Base-by-base conservation (phyloP, 2,329 filamentous ascomycete species). In the Xylaria sp. region DNA sequence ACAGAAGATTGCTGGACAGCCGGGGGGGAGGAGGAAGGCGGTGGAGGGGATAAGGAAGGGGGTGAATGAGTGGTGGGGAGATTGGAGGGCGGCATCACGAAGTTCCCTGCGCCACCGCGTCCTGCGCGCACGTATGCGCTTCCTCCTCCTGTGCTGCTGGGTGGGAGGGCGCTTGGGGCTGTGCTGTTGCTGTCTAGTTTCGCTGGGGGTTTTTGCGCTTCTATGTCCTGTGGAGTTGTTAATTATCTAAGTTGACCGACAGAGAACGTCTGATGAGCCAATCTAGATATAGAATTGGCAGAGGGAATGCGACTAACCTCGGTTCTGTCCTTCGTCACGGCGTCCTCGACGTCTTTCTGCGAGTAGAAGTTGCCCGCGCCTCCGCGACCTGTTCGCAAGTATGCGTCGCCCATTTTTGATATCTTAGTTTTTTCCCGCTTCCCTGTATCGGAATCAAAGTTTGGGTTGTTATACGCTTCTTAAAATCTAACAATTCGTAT, bases 31-130 rank as follows among this genome's bases (percentile, higher is more conserved):
- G 7, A 75, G 68, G 23, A 71, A 56, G 60, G 76, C 3, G 28
- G 28, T 28, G 28, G 2, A 28, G 28, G 28, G 28, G 28, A 28
- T 28, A 28, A 28, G 28, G 28, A 28, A 28, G 28, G 28, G 28
- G 79, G 23, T 12, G 55, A 28, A 18, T 25, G 33, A 72, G 8
- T n/a, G 23, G 69, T 75, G 46, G 64, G 57, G 65, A 64, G 9
- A 71, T 73, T 28, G 69, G 79, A 74, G 52, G 78, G 73, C 20
- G 84, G 82, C 13, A 18, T 33, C 62, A 84, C 77, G 75, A 85
- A 89, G 81, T 91, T 91, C 46, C 89, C 89, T 0, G 88, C 88
- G 23, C 89, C 89, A 71, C 89, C 89, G 67, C 89, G 86, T 63
- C 89, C 89, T 43, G 59, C 57, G 59, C 64, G 49, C 66, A 39